Evolutionary conservation across 371 early-diverging fungal species (phyloP).

Genomic region (Mucor indicus): DNA sequence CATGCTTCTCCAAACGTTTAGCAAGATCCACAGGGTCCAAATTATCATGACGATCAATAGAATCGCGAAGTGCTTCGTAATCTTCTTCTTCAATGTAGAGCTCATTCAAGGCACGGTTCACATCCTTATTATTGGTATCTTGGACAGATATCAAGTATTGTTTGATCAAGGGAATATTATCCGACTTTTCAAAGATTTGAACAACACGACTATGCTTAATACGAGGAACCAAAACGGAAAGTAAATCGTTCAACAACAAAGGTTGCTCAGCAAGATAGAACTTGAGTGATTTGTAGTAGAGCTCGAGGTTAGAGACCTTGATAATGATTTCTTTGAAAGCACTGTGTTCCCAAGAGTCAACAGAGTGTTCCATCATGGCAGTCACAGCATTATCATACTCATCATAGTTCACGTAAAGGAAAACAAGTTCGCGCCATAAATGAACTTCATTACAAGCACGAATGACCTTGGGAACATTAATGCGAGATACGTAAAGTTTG

Average conservation of each 20-base stretch:
- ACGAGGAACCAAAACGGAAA: slow-evolving; percentile 82
- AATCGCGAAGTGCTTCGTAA: slow-evolving; percentile 83
- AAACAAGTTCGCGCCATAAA: slow-evolving; percentile 95
- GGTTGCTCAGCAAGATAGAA: slow-evolving; percentile 97
- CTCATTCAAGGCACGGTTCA: slow-evolving; percentile 93
- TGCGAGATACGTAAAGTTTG: slow-evolving; percentile 90
- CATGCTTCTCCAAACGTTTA: slow-evolving; percentile 89
- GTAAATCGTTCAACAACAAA: slow-evolving; percentile 84
- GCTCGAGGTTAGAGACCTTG: slow-evolving; percentile 94
- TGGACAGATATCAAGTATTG: slow-evolving; percentile 91
- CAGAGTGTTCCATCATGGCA: slow-evolving; percentile 91
- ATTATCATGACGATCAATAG: slow-evolving; percentile 88
- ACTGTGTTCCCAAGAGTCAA: slow-evolving; percentile 93
- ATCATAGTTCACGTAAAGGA: slow-evolving; percentile 96
- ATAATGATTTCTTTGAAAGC: slow-evolving; percentile 93
- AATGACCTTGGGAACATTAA: slow-evolving; percentile 98
- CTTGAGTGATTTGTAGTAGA: slow-evolving; percentile 94
- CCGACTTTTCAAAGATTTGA: slow-evolving; percentile 91
- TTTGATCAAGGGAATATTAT: slow-evolving; percentile 94
- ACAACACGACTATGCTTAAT: slow-evolving; percentile 96
- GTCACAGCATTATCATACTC: slow-evolving; percentile 95
- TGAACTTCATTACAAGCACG: slow-evolving; percentile 91
- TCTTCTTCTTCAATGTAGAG: slow-evolving; percentile 96
- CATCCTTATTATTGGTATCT: slow-evolving; percentile 84
- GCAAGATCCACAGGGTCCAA: slow-evolving; percentile 92